Base-by-base conservation (phyloP, 2,329 filamentous ascomycete species). In the Fusarium nelsonii region DNA sequence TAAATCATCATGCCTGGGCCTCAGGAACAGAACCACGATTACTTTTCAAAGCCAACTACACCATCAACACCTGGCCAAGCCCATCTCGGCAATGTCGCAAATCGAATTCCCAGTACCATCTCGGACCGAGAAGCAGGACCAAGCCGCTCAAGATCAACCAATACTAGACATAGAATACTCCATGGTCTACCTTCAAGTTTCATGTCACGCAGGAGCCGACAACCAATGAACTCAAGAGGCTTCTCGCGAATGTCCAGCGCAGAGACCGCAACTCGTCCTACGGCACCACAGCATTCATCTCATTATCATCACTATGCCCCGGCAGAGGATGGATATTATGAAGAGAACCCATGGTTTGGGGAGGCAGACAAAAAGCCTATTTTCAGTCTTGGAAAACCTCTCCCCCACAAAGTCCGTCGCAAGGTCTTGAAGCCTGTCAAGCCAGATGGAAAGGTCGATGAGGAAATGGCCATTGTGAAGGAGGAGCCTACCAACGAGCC, bases 291-390 rank as follows among this genome's bases (percentile, higher is more conserved):
- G 7, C 44, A 65, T 32, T n/a, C 55, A 0, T 50, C 62, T 4
- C 55, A 65, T 0, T 41, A 52, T 6, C 58, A 39, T 8, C 20
- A 46, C 20, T 68, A 54, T 49, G 58, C 49, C 20, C 67, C 65
- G 2, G 71, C 73, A 0, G 63, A 71, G 9, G 69, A 69, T 44
- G 68, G 51, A 0, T 72, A 72, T 15, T 59, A 58, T 8, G 41
- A 72, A 6, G 65, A 68, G 12, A 72, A 72, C 1, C 69, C 68
- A 12, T 71, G 68, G 68, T 71, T 69, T n/a, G 58, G 58, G 3
- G 54, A 69, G 32, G 37, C 43, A 4, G 59, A 46, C 2, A 56
- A 64, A 18, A 72, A 72, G 4, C 68, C 68, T 0, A 63, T 72
- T 2, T 72, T 72, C 16, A 72, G 69, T 28, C 62, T 72, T 7